Evolutionary conservation across 1,284 basidiomycete species (phyloP).

Genomic region (Pseudozyma thailandica): DNA sequence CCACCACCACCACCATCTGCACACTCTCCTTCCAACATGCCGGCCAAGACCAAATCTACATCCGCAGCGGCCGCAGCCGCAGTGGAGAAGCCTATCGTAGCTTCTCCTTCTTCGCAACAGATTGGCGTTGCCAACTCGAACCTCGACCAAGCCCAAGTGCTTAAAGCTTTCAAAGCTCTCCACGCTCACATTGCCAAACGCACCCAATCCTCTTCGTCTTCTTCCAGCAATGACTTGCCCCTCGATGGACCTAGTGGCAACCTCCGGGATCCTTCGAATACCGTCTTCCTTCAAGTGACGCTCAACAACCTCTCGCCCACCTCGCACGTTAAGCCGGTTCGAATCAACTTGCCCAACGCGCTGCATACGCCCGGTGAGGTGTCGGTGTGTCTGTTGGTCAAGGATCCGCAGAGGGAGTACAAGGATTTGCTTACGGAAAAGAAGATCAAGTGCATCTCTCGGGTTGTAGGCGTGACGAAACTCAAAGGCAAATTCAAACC

Average conservation of each 20-base stretch:
- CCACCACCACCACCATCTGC: neutral
- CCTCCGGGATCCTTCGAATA: constrained; percentile 47
- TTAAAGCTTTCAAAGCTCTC: constrained; percentile 62
- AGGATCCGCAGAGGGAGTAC: constrained; percentile 94
- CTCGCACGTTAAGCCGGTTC: constrained; percentile 59
- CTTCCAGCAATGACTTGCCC: constrained; percentile 32
- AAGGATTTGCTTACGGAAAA: constrained; percentile 85
- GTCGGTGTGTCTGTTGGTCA: constrained; percentile 87
- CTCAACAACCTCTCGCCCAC: constrained; percentile 52
- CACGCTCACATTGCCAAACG: constrained; percentile 42
- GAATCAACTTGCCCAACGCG: constrained; percentile 72
- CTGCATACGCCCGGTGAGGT: constrained; percentile 82
- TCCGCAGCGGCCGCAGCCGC: neutral
- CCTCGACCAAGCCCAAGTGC: constrained; percentile 51
- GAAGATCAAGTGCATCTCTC: constrained; percentile 84
- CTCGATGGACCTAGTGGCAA: constrained; percentile 48
- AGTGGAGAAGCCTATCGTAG: constrained; percentile 27
- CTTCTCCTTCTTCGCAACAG: constrained; percentile 18
- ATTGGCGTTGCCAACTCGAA: constrained; percentile 33
- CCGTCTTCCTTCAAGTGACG: constrained; percentile 59
- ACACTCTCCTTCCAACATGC: constrained; percentile 6
- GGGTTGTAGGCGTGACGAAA: constrained; percentile 83
- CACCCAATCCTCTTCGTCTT: constrained; percentile 5
- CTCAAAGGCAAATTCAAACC: constrained; percentile 70
- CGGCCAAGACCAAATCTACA: constrained; percentile 17